Base-by-base conservation (phyloP, 78 protist species). In the Emiliania huxleyi region DNA sequence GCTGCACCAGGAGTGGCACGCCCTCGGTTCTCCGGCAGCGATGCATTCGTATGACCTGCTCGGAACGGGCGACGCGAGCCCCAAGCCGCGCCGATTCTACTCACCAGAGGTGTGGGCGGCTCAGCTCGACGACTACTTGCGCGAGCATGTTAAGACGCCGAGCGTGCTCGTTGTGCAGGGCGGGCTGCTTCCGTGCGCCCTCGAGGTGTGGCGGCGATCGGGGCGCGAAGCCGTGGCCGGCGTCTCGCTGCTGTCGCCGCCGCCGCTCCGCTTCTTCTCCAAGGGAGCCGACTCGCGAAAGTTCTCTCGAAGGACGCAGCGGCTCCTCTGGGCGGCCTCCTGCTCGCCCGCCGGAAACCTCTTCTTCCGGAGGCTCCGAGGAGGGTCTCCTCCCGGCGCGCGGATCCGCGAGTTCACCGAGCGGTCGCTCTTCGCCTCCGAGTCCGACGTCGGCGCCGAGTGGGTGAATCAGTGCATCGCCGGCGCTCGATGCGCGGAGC, bases 61-160 rank as follows among this genome's bases (percentile, higher is more conserved):
- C 38, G 75, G 75, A 4, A 69, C 23, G 11, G 75, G 75, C 75
- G 75, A 26, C 75, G 75, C 75, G 33, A 29, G 33, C 11, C 75
- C 75, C 75, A 69, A 69, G 75, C 75, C 75, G 37, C 75, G 75
- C 75, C 75, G 75, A 4, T 69, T 69, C 75, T 69, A 69, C 75
- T 26, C 75, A 26, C 75, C 75, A 12, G 38, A 69, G 33, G 75
- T 26, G 33, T 69, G 75, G 75, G 75, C 75, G 38, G 75, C 3
- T 4, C 75, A 69, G 75, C 18, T 69, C n/a, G 38, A 29, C 75
- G 38, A 69, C 75, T 69, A 69, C 75, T 4, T 29, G 12, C 75
- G 18, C 23, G 8, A 4, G 38, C 23, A 69, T 4, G 12, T 69
- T 12, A 4, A 15, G 12, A 5, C 8, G 75, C 75, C 75, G 38